Conservation (phyloP, 2,329 filamentous ascomycete genomes). For the Colletotrichum australisinense region DNA sequence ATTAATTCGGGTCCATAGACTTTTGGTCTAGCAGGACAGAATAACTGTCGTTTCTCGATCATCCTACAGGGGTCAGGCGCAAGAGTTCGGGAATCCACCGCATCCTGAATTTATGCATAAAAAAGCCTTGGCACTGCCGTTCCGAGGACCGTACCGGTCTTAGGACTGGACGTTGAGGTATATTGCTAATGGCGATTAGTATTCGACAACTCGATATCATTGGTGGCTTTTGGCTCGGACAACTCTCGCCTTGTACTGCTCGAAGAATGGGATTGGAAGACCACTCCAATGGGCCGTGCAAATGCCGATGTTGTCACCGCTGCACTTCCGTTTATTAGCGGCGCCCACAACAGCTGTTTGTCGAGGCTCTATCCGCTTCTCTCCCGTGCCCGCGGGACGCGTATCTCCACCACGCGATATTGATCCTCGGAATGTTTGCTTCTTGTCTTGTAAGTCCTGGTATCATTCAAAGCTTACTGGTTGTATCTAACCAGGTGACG, state of each 20-base stretch:
- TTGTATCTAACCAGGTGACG: background rate
- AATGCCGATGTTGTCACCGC: background rate
- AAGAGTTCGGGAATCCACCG: background rate
- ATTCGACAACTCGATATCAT: background rate
- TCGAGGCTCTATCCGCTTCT: background rate
- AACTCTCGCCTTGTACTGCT: background rate
- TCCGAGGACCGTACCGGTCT: background rate
- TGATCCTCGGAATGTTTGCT: background rate
- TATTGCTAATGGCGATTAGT: background rate
- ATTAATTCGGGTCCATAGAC: no score
- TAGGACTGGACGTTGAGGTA: background rate
- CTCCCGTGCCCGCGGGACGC: background rate
- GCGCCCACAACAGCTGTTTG: background rate
- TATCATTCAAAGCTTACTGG: background rate
- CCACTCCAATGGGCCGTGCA: background rate
- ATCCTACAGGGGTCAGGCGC: background rate
- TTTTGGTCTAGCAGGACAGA: background rate
- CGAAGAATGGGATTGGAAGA: background rate
- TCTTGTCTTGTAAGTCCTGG: background rate
- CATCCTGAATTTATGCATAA: constrained; percentile 21
- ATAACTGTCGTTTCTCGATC: background rate
- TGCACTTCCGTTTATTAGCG: background rate
- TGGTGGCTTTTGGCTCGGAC: background rate
- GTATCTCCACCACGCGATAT: background rate
- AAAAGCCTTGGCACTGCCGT: constrained; percentile 6